Base-by-base conservation (phyloP, 169 alveolate species). In the Eimeria sp. region DNA sequence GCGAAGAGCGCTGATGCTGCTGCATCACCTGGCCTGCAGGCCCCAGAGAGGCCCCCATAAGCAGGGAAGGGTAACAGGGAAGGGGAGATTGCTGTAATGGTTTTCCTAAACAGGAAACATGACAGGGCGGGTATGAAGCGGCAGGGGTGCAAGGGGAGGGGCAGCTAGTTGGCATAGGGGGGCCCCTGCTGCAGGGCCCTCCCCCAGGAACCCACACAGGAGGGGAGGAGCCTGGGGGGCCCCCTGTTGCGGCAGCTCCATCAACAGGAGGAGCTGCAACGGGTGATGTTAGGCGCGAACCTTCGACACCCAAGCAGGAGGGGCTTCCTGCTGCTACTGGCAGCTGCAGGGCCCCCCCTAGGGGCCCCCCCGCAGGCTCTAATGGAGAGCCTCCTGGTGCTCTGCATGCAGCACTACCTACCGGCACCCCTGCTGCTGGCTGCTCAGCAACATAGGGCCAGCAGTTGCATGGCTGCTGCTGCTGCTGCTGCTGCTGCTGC, bases 381-480 rank as follows among this genome's bases (percentile, higher is more conserved):
- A 77, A 23, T 43, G 58, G 87, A 25, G 87, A 77, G 87, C 87
- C 87, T 25, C 66, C 87, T 46, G 66, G 18, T 4, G 43, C 66
- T 62, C 87, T 77, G 87, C 87, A 77, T 25, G 66, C 87, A 43
- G 66, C 23, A 23, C 25, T 46, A 37, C 66, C 62, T n/a, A 77
- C 87, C 8, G 87, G 37, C 64, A 77, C 43, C 6, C 80, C 80
- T 27, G 54, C 46, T 27, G 87, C 87, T 20, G 87, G 40, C 62
- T 77, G 87, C 9, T 77, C 87, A 43, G 66, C 37, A 77, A n/a
- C 68, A 54, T 82, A 82, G 4, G 90, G 72, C 90, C 90, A 82
- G 25, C 33, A 82, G 72, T 58, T 82, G 90, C 71, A 82, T 56
- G 90, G 71, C 30, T 82, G 90, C 90, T 82, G 90, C 58, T 33